Conservation (phyloP, 2,329 filamentous ascomycete species). For the Colletotrichum sp. region DNA sequence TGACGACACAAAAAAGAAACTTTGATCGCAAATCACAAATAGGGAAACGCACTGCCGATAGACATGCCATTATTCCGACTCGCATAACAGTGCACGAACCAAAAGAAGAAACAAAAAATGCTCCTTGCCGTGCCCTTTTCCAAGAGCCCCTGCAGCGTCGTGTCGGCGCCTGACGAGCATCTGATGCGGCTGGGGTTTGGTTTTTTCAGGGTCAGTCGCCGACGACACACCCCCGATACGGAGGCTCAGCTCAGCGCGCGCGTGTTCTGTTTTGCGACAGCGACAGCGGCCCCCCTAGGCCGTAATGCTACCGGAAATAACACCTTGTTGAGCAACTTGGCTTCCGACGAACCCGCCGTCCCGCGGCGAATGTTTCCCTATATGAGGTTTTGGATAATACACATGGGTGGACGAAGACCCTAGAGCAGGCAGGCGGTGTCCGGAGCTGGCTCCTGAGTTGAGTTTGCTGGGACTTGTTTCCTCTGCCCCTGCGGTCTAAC, state of each 20-base stretch:
- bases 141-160: not conserved
- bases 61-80: not conserved
- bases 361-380: not conserved
- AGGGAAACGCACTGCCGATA: not conserved
- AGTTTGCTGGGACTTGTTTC: not conserved
- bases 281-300: not conserved
- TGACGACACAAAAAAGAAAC: not conserved
- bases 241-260: not conserved
- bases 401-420: not conserved
- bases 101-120: not conserved
- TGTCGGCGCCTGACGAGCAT: not conserved
- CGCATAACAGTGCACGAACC: not conserved
- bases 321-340: not conserved
- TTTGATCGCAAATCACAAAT: not conserved
- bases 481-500: not conserved
- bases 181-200: not conserved
- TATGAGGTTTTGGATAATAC: not conserved
- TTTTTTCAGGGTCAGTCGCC: not conserved
- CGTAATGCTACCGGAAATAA: not conserved
- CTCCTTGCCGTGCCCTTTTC: not conserved
- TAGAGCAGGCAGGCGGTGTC: not conserved
- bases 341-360: not conserved
- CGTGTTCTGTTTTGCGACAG: not conserved
- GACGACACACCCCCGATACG: not conserved
- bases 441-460: not conserved